A percentile compares a stretch with the other conserved stretches of the same genome.
phyloP scores from a whole-genome alignment of 1,139 yeast genomes.

The Suhomyces panamericanus region DNA sequence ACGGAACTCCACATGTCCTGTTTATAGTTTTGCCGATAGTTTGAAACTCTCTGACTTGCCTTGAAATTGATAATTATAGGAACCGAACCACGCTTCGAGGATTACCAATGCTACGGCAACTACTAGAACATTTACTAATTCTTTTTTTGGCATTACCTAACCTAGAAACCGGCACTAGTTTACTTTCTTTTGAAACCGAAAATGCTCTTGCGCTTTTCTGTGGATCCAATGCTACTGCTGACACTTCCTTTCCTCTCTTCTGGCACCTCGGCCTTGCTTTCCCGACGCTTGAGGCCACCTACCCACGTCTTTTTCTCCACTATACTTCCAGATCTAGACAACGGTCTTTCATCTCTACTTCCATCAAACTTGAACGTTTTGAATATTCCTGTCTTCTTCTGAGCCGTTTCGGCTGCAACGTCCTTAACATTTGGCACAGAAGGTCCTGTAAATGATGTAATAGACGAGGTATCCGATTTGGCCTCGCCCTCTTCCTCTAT shows the following conservation, averaged over 20 bases:
- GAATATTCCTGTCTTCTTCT: slow-evolving; percentile 23
- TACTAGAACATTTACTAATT: neutral
- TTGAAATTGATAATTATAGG: too few species aligned
- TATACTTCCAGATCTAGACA: slow-evolving; percentile 14
- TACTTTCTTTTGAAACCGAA: slow-evolving; percentile 39
- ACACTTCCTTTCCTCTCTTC: slow-evolving; percentile 10
- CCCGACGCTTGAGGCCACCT: slow-evolving; percentile 41
- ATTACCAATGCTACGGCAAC: neutral
- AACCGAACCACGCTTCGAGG: too few species aligned
- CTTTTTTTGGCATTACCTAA: neutral
- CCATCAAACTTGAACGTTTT: slow-evolving; percentile 33
- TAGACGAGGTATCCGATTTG: slow-evolving; percentile 12
- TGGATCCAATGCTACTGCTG: slow-evolving; percentile 13
- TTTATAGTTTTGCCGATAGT: too few species aligned
- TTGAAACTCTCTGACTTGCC: too few species aligned
- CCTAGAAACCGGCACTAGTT: slow-evolving; percentile 16
- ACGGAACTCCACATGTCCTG: too few species aligned
- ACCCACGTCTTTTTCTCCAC: slow-evolving; percentile 47
- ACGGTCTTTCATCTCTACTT: slow-evolving; percentile 12
- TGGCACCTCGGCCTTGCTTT: slow-evolving; percentile 22
- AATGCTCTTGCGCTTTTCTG: slow-evolving; percentile 32
- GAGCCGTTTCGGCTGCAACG: slow-evolving; percentile 5
- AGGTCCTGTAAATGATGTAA: slow-evolving; percentile 10
- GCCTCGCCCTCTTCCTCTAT: slow-evolving; percentile 15
- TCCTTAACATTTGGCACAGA: slow-evolving; percentile 2